Conservation (phyloP, 1,284 basidiomycete species). For the Cutaneotrichosporon sp. region DNA sequence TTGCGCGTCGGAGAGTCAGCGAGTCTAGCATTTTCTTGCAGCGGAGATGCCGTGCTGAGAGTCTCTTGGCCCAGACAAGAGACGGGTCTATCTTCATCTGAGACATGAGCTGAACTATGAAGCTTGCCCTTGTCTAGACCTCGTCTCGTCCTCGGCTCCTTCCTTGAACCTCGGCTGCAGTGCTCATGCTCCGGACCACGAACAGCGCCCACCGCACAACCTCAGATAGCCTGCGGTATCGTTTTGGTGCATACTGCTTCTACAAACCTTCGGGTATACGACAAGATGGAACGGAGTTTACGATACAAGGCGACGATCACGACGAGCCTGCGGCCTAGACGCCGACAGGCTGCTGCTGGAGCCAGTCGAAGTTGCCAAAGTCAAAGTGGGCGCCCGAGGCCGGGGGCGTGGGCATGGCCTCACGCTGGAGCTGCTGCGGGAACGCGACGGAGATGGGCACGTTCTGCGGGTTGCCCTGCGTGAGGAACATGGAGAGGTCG, state of each 20-base stretch:
- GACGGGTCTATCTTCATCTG: too few species aligned
- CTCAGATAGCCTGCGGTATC: not conserved
- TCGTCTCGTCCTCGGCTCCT: too few species aligned
- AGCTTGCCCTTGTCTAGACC: too few species aligned
- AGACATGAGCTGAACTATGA: too few species aligned
- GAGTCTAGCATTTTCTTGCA: too few species aligned
- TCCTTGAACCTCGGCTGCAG: too few species aligned
- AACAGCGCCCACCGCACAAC: too few species aligned
- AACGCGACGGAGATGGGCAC: constrained; percentile 38
- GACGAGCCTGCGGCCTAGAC: constrained; percentile 9
- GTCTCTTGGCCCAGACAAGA: too few species aligned
- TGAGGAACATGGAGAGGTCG: constrained; percentile 23
- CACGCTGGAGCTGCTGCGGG: constrained; percentile 28
- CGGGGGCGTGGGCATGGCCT: constrained; percentile 9
- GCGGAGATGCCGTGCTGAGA: too few species aligned
- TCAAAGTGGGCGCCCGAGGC: not conserved
- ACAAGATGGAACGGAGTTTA: not conserved
- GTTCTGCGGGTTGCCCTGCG: constrained; percentile 8
- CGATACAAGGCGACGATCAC: not conserved
- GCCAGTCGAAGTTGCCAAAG: constrained; percentile 11
- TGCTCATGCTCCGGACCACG: too few species aligned
- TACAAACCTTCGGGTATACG: constrained; percentile 14
- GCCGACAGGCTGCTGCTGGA: constrained; percentile 19
- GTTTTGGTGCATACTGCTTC: not conserved
- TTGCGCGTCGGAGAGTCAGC: too few species aligned